These are phyloP conservation scores for Vitis amurensis DNA, from an alignment of 164 flowering plant genomes.

Conservation along the genomic window DNA sequence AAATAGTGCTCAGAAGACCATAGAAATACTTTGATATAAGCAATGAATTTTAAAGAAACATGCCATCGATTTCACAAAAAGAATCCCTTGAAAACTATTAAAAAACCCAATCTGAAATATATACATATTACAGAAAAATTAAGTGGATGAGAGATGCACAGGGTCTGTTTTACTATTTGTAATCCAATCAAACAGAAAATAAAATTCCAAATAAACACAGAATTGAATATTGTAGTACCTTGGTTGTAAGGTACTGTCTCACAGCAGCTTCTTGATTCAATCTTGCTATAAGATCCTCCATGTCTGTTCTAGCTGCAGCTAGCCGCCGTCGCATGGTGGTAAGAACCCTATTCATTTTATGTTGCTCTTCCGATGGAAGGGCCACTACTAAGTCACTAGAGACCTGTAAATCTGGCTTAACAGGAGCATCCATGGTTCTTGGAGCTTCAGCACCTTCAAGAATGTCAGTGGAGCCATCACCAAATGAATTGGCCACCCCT, in stretches of 20 bases:
- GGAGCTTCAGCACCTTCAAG: constrained; percentile 44
- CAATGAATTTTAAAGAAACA: neutral
- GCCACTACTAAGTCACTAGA: constrained; percentile 40
- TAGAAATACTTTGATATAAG: no score
- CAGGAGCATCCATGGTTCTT: constrained; percentile 20
- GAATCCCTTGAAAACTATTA: neutral
- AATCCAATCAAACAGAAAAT: neutral
- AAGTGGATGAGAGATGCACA: neutral
- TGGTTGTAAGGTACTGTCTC: constrained; percentile 80
- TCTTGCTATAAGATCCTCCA: constrained; percentile 94
- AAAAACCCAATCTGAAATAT: neutral
- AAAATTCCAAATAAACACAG: no score
- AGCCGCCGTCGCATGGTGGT: constrained; percentile 70
- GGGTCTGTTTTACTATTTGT: neutral
- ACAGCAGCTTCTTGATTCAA: constrained; percentile 89
- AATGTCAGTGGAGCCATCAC: constrained; percentile 39
- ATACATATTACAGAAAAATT: neutral
- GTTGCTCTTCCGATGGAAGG: constrained; percentile 74
- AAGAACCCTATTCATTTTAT: constrained; percentile 76
- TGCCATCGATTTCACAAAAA: neutral
- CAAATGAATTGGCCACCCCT: constrained; percentile 39
- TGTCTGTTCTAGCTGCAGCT: constrained; percentile 79
- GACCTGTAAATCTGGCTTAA: constrained; percentile 39
- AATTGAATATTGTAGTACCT: constrained; percentile 41
- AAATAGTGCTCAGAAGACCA: neutral